Evolutionary conservation across 2,329 filamentous ascomycete genomes (phyloP), one percentile per base, ranked within the genome.

Genomic region (Apiospora arundinis): DNA sequence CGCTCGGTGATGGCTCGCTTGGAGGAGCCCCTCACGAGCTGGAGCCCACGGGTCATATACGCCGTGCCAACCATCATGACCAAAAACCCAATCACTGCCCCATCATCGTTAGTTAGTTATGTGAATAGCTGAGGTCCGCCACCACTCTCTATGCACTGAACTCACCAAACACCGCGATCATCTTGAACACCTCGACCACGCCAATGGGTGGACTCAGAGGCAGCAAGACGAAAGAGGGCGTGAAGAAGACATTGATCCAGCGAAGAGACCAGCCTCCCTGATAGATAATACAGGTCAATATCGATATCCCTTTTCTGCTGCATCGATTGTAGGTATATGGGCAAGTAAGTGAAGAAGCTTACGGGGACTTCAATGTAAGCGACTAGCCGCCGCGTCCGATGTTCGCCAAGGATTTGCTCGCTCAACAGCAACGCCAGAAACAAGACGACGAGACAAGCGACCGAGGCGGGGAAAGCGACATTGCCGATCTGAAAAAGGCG

Each of bases 231-330:
- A 91, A 91, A 0, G 88, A 86, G 11, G 88, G 89, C 2, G 86
- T 88, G 74, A 91, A 90, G 74, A 89, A 85, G 68, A 90, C 80
- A 71, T 86, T 89, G 75, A 91, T 89, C 83, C 88, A 90, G 60
- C 85, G 83, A 37, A 90, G 80, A 7, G 87, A 85, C 84, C 88
- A 91, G 9, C 86, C 85, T 65, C 86, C 86, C 87, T 90, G 72
- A 6, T n/a, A 72, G 44, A 67, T 49, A 67, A 49, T 75, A 42
- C 2, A 44, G n/a, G 7, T 14, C 18, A 2, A 8, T 0, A 0
- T 60, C 1, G 5, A 18, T 37, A 25, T 67, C 40, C 42, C 16
- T 7, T n/a, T 5, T 46, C 7, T 45, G n/a, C 12, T 4, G 5
- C n/a, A 23, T 11, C 63, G 4, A 9, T 67, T 0, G 32, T 56